Conservation (phyloP, 2,329 filamentous ascomycete genomes). For the Fusarium begoniae region DNA sequence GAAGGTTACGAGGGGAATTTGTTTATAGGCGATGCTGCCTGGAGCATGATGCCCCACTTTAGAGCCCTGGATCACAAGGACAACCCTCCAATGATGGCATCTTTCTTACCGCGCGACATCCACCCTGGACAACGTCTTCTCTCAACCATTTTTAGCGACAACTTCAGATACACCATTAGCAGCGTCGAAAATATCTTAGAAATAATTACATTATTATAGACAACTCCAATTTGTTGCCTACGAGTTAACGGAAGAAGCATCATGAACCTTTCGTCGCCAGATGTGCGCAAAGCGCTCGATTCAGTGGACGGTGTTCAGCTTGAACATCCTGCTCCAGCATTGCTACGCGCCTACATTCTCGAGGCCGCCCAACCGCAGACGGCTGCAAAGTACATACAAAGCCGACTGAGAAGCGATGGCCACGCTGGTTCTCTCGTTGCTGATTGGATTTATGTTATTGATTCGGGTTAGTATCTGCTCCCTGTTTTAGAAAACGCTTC, state of each 20-base stretch:
- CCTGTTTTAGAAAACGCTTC: accelerated
- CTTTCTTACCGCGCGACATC: neutral
- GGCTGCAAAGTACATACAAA: neutral
- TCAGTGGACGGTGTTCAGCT: neutral
- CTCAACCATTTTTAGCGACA: neutral
- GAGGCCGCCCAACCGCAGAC: accelerated
- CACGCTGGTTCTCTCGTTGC: neutral
- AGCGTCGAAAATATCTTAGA: accelerated
- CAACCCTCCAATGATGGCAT: neutral
- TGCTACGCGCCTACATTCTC: accelerated
- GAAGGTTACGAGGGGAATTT: neutral
- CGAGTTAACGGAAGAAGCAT: accelerated
- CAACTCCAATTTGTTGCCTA: accelerated
- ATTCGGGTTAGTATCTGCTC: neutral
- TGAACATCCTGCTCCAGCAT: neutral
- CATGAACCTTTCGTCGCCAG: neutral
- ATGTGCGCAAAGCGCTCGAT: neutral
- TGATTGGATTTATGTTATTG: neutral
- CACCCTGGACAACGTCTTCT: neutral
- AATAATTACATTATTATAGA: accelerated
- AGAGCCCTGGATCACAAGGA: neutral
- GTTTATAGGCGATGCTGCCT: neutral
- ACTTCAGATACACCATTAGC: neutral
- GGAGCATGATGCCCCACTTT: neutral
- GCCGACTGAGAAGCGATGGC: neutral